phyloP scores from a whole-genome alignment of 2,329 filamentous ascomycete genomes.

The Talaromyces sp. region DNA sequence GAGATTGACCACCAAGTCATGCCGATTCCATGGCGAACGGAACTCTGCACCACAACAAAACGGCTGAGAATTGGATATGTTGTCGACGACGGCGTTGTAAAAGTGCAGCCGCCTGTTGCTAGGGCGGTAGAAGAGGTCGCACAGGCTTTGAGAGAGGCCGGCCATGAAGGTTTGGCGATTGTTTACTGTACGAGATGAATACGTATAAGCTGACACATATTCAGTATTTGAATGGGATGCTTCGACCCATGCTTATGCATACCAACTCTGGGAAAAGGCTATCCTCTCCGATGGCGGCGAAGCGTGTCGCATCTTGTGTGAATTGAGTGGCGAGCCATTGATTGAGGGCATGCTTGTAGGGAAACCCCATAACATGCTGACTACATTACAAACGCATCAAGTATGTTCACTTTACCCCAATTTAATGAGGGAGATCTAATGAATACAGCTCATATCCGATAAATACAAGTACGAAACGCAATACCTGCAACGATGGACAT shows the following conservation, averaged over 20 bases:
- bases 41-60: constrained; percentile 21
- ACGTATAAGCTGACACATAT: neutral
- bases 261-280: constrained; percentile 32
- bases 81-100: constrained; percentile 59
- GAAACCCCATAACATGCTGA: constrained; percentile 26
- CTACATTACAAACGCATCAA: constrained; percentile 27
- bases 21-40: constrained; percentile 37
- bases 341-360: constrained; percentile 38
- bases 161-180: constrained; percentile 42
- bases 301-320: constrained; percentile 27
- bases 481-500: constrained; percentile 31
- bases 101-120: constrained; percentile 57
- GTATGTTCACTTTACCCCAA: constrained; percentile 18
- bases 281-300: constrained; percentile 35
- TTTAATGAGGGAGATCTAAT: neutral
- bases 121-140: constrained; percentile 53
- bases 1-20: constrained; percentile 35
- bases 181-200: constrained; percentile 26
- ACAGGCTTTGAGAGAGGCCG: constrained; percentile 58
- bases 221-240: constrained; percentile 34
- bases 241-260: constrained; percentile 27
- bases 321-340: constrained; percentile 32
- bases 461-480: constrained; percentile 29
- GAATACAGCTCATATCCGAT: constrained; percentile 25
- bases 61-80: constrained; percentile 59